Evolutionary conservation across 306 rosid genomes (phyloP).

Genomic region (Calophaca sinica): DNA sequence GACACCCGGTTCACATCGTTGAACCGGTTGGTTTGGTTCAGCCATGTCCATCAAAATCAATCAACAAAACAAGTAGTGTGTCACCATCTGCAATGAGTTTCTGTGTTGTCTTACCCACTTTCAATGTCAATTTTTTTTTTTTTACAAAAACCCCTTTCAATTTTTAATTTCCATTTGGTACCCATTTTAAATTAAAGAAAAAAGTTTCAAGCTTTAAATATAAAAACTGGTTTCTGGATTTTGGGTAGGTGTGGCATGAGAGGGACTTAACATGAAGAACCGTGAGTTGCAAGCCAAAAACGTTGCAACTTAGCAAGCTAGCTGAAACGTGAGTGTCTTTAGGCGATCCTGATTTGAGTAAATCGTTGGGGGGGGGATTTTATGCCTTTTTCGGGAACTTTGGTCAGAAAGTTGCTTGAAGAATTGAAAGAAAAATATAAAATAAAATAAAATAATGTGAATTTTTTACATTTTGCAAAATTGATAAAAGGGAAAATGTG

Average conservation of each 20-base stretch:
- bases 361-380: conserved; percentile 49
- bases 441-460: not conserved
- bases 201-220: conserved; percentile 13
- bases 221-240: not conserved
- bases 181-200: not conserved
- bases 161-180: not conserved
- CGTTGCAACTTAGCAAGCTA: conserved; percentile 26
- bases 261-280: conserved; percentile 54
- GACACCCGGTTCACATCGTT: conserved; percentile 39
- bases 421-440: not conserved
- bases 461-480: not conserved
- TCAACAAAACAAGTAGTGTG: conserved; percentile 40
- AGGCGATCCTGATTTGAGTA: conserved; percentile 47
- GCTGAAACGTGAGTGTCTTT: conserved; percentile 32
- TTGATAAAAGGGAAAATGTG: not conserved
- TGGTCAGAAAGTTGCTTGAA: conserved; percentile 24
- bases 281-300: conserved; percentile 57
- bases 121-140: conserved; percentile 31
- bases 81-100: conserved; percentile 51
- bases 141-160: not conserved
- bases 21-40: conserved; percentile 42
- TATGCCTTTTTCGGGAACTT: conserved; percentile 43
- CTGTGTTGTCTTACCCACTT: conserved; percentile 58
- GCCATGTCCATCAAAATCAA: conserved; percentile 32
- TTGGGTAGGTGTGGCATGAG: conserved; percentile 41